Percentiles rank a stretch among this genome's conserved stretches.
Conservation (phyloP, 2,329 filamentous ascomycete species). For the Fusarium euwallaceae region DNA sequence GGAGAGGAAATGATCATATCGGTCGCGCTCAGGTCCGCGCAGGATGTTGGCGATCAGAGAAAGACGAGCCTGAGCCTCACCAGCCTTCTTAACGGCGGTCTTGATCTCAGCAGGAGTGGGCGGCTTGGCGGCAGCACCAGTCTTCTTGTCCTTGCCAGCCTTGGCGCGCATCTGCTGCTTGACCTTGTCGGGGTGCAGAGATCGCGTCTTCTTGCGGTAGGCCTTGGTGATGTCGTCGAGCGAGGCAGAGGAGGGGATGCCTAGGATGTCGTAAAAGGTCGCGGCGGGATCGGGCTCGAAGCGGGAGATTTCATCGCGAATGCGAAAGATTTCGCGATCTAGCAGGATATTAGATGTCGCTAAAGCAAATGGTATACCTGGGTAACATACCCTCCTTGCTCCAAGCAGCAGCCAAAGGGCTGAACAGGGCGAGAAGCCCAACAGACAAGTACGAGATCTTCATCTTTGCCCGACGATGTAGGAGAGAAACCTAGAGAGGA, state of each 20-base stretch:
- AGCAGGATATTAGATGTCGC: slow-evolving; percentile 26
- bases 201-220: slow-evolving; percentile 87
- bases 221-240: slow-evolving; percentile 94
- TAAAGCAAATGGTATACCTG: neutral
- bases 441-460: slow-evolving; percentile 76
- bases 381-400: slow-evolving; percentile 80
- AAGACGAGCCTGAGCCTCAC: slow-evolving; percentile 85
- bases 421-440: slow-evolving; percentile 76
- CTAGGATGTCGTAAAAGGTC: slow-evolving; percentile 96
- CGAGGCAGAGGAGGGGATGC: slow-evolving; percentile 77
- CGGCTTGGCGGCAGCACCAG: slow-evolving; percentile 75
- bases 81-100: slow-evolving; percentile 82
- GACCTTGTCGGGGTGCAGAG: slow-evolving; percentile 95
- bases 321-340: slow-evolving; percentile 98
- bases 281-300: slow-evolving; percentile 82
- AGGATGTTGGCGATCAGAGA: slow-evolving; percentile 89
- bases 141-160: slow-evolving; percentile 68
- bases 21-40: slow-evolving; percentile 81
- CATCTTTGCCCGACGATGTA: slow-evolving; percentile 67
- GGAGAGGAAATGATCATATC: slow-evolving; percentile 93
- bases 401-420: slow-evolving; percentile 80
- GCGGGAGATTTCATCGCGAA: slow-evolving; percentile 86
- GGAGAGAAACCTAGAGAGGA: slow-evolving; percentile 5
- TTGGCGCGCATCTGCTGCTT: slow-evolving; percentile 84
- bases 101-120: slow-evolving; percentile 82